Evolutionary conservation across 495 filamentous ascomycete species (phyloP).

Genomic region (Hypoxylon trugodes): DNA sequence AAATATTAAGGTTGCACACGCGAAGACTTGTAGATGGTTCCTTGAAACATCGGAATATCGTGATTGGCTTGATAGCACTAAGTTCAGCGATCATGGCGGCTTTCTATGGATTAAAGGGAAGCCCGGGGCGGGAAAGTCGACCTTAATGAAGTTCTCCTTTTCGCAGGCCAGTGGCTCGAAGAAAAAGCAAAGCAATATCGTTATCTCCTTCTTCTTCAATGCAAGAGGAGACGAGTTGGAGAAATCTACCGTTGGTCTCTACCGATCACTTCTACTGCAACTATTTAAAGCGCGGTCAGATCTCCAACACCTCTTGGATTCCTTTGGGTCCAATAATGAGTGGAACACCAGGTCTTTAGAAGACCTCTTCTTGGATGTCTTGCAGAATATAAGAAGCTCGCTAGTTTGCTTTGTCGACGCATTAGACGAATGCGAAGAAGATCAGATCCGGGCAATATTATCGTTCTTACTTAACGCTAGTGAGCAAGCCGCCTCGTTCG

Average conservation of each 20-base stretch:
- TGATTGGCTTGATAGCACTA: constrained; percentile 56
- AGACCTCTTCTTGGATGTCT: constrained; percentile 36
- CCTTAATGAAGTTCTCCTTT: constrained; percentile 54
- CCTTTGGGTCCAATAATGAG: neutral
- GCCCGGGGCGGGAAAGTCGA: constrained; percentile 44
- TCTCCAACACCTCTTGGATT: constrained; percentile 38
- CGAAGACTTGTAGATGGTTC: constrained; percentile 62
- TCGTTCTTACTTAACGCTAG: neutral
- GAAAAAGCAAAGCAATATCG: constrained; percentile 9
- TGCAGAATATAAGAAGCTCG: constrained; percentile 8
- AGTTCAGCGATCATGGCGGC: constrained; percentile 52
- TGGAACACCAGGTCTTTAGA: constrained; percentile 42
- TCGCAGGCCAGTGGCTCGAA: neutral
- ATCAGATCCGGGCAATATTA: neutral
- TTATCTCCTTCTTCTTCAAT: constrained; percentile 61
- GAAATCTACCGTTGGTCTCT: constrained; percentile 62
- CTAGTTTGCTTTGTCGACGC: constrained; percentile 22
- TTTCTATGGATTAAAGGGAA: constrained; percentile 69
- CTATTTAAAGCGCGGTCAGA: constrained; percentile 29
- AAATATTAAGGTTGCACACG: constrained; percentile 49
- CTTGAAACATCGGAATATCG: constrained; percentile 50
- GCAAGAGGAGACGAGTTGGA: constrained; percentile 58
- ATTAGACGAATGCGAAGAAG: constrained; percentile 4
- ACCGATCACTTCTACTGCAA: constrained; percentile 59
- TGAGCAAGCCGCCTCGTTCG: neutral